Base-by-base conservation (phyloP, 495 filamentous ascomycete genomes). In the Neurospora africana region DNA sequence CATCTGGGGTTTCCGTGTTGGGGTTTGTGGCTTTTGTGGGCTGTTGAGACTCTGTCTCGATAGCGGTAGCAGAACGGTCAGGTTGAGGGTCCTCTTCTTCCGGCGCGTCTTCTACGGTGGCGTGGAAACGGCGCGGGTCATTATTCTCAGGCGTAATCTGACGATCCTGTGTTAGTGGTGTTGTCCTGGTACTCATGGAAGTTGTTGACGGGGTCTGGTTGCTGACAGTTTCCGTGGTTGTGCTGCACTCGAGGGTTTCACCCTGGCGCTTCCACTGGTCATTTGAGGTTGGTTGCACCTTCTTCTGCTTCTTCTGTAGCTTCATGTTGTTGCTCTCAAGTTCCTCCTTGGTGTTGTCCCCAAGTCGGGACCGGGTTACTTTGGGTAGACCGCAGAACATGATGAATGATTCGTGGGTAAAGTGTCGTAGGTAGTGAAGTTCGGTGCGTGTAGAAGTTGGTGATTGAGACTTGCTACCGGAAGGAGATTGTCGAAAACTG, bases 141-240 rank as follows among this genome's bases (percentile, higher is more conserved):
- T 36, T 36, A 30, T 77, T 69, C 7, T 75, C 74, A 1, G 71
- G 68, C 10, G 70, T 72, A 41, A 76, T 65, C 77, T 77, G 74
- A 10, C 9, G 39, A 40, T 72, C n/a, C 17, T 40, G 13, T 40
- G 70, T 72, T 70, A 74, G 71, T 39, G 8, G 11, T 67, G 41
- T n/a, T 4, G 37, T 58, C 23, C 27, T 38, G 38, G 5, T 3
- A 13, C 15, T 5, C 19, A 67, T 9, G n/a, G 69, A 43, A 35
- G 69, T 40, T 68, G 53, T 30, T 71, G 69, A 69, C 15, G 23
- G 40, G 23, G 13, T 61, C 23, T 30, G 37, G 7, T 35, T 65
- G n/a, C 74, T 61, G 47, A 78, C 77, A 21, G 77, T 76, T 70
- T 78, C 75, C 17, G 75, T 74, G 2, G 70, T 72, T 68, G 70